Base-by-base conservation (phyloP, 2,329 filamentous ascomycete species). In the Penicillium sp. region DNA sequence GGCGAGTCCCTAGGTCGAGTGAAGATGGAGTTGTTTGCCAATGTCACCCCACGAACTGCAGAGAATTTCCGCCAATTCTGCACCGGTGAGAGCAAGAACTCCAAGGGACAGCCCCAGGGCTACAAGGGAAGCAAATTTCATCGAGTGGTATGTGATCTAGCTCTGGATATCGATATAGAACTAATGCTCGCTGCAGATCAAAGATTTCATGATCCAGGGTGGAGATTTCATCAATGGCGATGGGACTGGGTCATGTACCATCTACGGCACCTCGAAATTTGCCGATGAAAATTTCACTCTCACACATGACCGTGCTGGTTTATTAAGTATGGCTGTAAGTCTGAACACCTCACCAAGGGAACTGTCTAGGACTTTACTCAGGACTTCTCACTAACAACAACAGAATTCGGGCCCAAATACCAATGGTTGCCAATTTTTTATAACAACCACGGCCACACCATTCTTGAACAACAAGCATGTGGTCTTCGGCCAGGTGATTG, bases 51-150 rank as follows among this genome's bases (percentile, higher is more conserved):
- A 62, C 88, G 88, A 69, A 97, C 94, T 9, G 91, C 92, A 31
- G 94, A 97, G 77, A 97, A 97, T 80, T 97, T 99, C 75, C 90
- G 93, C 47, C 91, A 96, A 72, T 96, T 96, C 79, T 97, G 93
- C 79, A 97, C 93, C 0, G 94, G 94, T 68, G 93, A 97, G 80
- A 87, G 84, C 65, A 96, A 92, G 78, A 90, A 90, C 71, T 76
- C 84, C 50, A 83, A 86, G 10, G 91, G 91, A 35, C 83, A 87
- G 61, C 89, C 93, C 0, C 90, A 96, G 72, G 94, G 94, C 62
- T 99, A 97, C 83, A 97, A 97, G 78, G 90, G 90, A 53, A 89
- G 86, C 79, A 96, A 91, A 75, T 97, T 97, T 70, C 94, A 97
- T 77, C 88, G 94, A 58, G 91, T 97, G 68, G 91, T 96, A 77